These are phyloP conservation scores for Aspergillus fructus DNA, from an alignment of 2,329 filamentous ascomycete genomes.

Conservation along the genomic window DNA sequence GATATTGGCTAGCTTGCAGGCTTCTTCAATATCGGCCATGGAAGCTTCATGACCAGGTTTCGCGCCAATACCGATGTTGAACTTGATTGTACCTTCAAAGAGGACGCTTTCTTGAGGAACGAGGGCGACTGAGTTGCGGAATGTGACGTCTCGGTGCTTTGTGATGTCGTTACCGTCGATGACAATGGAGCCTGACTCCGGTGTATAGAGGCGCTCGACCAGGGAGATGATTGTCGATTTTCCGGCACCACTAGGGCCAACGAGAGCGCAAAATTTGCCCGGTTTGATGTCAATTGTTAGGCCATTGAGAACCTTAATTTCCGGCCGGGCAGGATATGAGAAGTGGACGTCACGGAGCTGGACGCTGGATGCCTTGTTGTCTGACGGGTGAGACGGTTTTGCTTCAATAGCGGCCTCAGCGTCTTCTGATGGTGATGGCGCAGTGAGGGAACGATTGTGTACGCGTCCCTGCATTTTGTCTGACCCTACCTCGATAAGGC, in stretches of 20 bases:
- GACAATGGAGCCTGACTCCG: constrained; percentile 50
- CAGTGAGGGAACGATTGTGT: constrained; percentile 3
- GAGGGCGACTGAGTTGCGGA: constrained; percentile 47
- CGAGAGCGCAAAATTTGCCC: constrained; percentile 48
- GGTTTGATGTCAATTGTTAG: constrained; percentile 55
- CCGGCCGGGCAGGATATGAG: constrained; percentile 63
- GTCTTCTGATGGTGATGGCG: constrained; percentile 4
- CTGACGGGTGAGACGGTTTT: background rate
- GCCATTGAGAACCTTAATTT: constrained; percentile 58
- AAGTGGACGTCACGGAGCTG: constrained; percentile 63
- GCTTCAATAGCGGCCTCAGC: constrained; percentile 1
- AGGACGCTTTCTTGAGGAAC: constrained; percentile 51
- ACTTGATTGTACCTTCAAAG: constrained; percentile 49
- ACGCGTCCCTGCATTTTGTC: constrained; percentile 30
- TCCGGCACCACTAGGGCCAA: constrained; percentile 68
- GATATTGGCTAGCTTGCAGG: constrained; percentile 68
- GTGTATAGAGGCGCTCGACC: constrained; percentile 56
- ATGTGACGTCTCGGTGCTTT: constrained; percentile 35
- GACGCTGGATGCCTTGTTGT: constrained; percentile 42
- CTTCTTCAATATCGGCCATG: constrained; percentile 63
- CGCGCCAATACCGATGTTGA: constrained; percentile 47
- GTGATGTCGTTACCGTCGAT: constrained; percentile 54
- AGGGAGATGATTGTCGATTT: constrained; percentile 65
- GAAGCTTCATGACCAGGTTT: constrained; percentile 56
- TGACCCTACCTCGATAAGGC: constrained; percentile 40